Evolutionary conservation across 176 grass and related monocot genomes (phyloP), one percentile per base, ranked within the genome.

Genomic region (Ampelocalamus luodianensis): DNA sequence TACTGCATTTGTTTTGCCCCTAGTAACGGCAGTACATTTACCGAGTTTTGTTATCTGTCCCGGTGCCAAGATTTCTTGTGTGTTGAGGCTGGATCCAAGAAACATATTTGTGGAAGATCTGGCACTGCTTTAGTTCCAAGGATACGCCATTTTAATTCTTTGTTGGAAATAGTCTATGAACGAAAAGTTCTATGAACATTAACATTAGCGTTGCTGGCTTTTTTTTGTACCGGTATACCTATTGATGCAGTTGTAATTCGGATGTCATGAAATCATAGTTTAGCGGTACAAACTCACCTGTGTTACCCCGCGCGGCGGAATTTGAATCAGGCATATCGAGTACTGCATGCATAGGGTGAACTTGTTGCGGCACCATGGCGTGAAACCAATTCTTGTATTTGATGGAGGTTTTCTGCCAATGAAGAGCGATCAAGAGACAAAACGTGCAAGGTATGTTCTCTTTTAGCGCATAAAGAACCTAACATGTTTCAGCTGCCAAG

Each of bases 341-440:
- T 98, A 98, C 75, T 98, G 96, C 85, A 98, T 98, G 96, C 93
- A 95, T 79, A 88, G 96, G 90, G 93, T 98, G 27, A 93, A 98
- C 65, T 72, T 98, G 83, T 77, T 95, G 79, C 85, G 83, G 17
- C 96, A 98, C 75, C 86, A 95, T 56, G 96, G 88, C 0, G 83
- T 98, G 76, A 95, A 90, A 82, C 96, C 93, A 71, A 83, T 98
- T 89, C 96, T 98, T 79, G 64, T 98, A 66, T 98, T 98, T 90
- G 96, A 95, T 70, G 96, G 96, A 78, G 96, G 93, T 14, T 86
- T 89, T 92, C 83, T 98, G 59, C 96, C 96, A 85, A 98, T 93
- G 60, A 98, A 98, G 87, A 46, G 75, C 48, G 87, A 93, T 27
- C 96, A 98, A 89, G 96, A 98, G 68, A 89, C 29, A 12, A 98